Conservation (phyloP, 2,329 filamentous ascomycete species). For the Phialophora macrospora region DNA sequence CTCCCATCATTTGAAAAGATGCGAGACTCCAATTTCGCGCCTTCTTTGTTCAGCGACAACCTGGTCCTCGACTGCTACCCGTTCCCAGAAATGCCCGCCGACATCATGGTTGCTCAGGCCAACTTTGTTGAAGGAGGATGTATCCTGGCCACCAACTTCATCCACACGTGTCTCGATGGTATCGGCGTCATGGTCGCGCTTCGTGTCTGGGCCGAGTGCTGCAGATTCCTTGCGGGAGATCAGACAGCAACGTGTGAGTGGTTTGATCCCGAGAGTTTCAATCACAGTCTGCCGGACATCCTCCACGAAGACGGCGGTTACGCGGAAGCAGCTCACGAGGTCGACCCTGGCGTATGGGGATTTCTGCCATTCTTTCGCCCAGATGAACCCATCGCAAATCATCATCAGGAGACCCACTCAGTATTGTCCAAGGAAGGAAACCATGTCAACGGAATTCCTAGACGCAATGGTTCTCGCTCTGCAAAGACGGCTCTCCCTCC, state of each 20-base stretch:
- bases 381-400: background rate
- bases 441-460: no score
- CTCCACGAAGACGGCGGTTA: slow-evolving; percentile 8
- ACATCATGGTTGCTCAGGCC: slow-evolving; percentile 41
- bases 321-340: slow-evolving; percentile 1
- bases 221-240: slow-evolving; percentile 4
- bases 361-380: slow-evolving; percentile 11
- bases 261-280: slow-evolving; percentile 18
- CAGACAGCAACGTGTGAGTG: slow-evolving; percentile 11
- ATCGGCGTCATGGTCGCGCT: slow-evolving; percentile 8
- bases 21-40: slow-evolving; percentile 6
- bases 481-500: background rate
- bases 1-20: slow-evolving; percentile 6
- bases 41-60: slow-evolving; percentile 7
- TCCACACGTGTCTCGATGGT: slow-evolving; percentile 13
- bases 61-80: slow-evolving; percentile 9
- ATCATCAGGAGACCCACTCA: background rate
- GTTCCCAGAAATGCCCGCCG: slow-evolving; percentile 23
- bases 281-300: slow-evolving; percentile 13
- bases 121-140: slow-evolving; percentile 41
- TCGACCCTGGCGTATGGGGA: background rate
- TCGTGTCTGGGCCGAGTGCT: slow-evolving; percentile 8
- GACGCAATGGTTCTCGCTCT: no score
- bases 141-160: slow-evolving; percentile 19
- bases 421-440: background rate